Conservation (phyloP, 331 rosid genomes). For the Malus hybrid region DNA sequence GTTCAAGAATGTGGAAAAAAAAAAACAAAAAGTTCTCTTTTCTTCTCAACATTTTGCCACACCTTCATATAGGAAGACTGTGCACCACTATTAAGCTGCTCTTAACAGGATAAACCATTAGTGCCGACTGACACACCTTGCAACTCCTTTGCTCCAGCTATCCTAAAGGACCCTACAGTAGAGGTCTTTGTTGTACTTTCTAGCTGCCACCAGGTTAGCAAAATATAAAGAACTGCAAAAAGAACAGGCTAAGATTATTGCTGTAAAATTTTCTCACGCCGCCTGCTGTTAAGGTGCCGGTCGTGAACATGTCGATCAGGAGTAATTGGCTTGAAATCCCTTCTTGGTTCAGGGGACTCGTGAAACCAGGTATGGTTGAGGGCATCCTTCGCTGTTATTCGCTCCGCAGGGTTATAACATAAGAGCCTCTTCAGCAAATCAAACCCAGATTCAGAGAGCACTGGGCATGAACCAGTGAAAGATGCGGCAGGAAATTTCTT, state of each 20-base stretch:
- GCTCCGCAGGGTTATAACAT: conserved; percentile 63
- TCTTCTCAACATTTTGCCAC: not conserved
- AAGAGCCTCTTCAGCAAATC: conserved; percentile 78
- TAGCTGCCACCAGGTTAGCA: not conserved
- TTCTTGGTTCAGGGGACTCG: conserved; percentile 66
- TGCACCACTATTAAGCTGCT: not conserved
- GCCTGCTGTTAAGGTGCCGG: conserved; percentile 35
- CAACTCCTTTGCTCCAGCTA: not conserved
- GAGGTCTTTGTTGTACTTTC: not conserved
- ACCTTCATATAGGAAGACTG: not conserved
- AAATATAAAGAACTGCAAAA: not conserved
- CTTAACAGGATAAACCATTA: not conserved
- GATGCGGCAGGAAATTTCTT: conserved; percentile 78
- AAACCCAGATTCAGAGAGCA: conserved; percentile 69
- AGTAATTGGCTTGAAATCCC: conserved; percentile 34
- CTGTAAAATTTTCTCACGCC: conserved; percentile 9
- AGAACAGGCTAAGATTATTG: not conserved
- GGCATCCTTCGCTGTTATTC: conserved; percentile 77
- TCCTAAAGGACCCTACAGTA: not conserved
- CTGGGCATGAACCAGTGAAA: conserved; percentile 67
- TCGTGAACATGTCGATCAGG: conserved; percentile 30
- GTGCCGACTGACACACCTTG: not conserved
- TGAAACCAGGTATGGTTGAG: conserved; percentile 79
- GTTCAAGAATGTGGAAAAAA: not conserved
- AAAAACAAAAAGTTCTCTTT: not conserved